Base-by-base conservation (phyloP, 2,329 filamentous ascomycete genomes). In the Septoria petroselini region DNA sequence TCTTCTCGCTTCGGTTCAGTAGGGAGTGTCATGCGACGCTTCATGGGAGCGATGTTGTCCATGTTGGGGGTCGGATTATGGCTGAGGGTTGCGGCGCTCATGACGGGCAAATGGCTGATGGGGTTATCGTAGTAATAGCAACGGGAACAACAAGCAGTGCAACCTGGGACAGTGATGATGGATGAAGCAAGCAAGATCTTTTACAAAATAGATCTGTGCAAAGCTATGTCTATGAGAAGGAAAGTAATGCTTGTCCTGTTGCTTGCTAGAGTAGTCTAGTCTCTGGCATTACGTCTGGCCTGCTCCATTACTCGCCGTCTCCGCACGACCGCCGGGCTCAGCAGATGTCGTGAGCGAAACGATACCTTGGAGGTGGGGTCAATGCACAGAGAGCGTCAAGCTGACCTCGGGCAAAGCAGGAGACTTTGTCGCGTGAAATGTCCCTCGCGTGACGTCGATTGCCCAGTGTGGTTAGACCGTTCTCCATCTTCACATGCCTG, bases 21-120 rank as follows among this genome's bases (percentile, higher is more conserved):
- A 2, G 62, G 63, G 5, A 66, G 53, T 19, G 64, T 66, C 64
- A 66, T 66, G 34, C 62, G 60, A 45, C 64, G 52, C 37, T 55
- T 45, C 35, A 50, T 50, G 11, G 47, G 51, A 18, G 45, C 39
- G 43, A 54, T 53, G 31, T 41, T 43, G 44, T 40, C 53, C 48
- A 54, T 48, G 2, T 39, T 58, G 11, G 37, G 37, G 9, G 45
- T 48, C 21, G 45, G 43, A 8, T 39, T 39, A 31, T 46, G 43
- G 34, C 33, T 39, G 14, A 48, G 38, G n/a, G 45, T 48, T 34
- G 45, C 38, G 8, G 37, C 37, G 3, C 30, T 48, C 37, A 48
- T 48, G 30, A 3, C 33, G 19, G 12, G 21, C 15, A 18, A 29
- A 37, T 19, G 30, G 33, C 15, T 27, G 43, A 29, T 8, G 15